Conservation (phyloP, 1,284 basidiomycete genomes). For the Trichosporon inkin region DNA sequence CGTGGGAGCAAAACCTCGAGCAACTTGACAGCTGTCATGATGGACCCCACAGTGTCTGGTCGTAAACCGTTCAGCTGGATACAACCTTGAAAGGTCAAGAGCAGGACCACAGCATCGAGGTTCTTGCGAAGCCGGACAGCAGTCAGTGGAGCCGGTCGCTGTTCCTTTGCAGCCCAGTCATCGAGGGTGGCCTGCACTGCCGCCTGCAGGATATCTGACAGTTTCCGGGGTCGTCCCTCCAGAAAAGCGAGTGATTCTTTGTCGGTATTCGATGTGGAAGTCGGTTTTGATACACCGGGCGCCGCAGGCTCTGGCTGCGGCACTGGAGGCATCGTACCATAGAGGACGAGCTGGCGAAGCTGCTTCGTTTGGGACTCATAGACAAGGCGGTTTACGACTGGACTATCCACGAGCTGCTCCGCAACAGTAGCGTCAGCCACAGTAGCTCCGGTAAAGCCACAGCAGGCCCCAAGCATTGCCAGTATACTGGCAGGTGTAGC, state of each 20-base stretch:
- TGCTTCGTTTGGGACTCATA: slow-evolving; percentile 59
- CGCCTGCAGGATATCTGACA: slow-evolving; percentile 63
- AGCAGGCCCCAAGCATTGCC: slow-evolving; percentile 61
- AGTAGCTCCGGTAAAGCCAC: slow-evolving; percentile 50
- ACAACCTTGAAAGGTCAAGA: slow-evolving; percentile 64
- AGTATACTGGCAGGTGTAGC: slow-evolving; percentile 60
- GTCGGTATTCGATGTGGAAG: slow-evolving; percentile 23
- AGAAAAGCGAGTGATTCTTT: slow-evolving; percentile 39
- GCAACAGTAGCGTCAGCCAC: slow-evolving; percentile 17
- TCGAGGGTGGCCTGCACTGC: slow-evolving; percentile 56
- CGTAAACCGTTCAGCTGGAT: slow-evolving; percentile 62
- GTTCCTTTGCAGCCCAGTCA: slow-evolving; percentile 54
- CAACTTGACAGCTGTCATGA: slow-evolving; percentile 20
- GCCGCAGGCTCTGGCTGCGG: not conserved
- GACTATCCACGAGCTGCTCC: slow-evolving; percentile 60
- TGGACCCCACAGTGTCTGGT: slow-evolving; percentile 23
- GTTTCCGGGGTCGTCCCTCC: slow-evolving; percentile 58
- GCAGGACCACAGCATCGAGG: slow-evolving; percentile 64
- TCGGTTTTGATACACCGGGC: too few relatives aligned
- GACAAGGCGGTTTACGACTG: slow-evolving; percentile 60
- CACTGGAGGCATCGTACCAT: slow-evolving; percentile 59
- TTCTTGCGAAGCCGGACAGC: slow-evolving; percentile 62
- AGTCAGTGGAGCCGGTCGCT: slow-evolving; percentile 44
- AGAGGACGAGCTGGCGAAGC: slow-evolving; percentile 66
- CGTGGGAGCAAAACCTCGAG: slow-evolving; percentile 22